These are phyloP conservation scores for Aspergillus sp. DNA, from an alignment of 2,329 filamentous ascomycete genomes.

Conservation along the genomic window DNA sequence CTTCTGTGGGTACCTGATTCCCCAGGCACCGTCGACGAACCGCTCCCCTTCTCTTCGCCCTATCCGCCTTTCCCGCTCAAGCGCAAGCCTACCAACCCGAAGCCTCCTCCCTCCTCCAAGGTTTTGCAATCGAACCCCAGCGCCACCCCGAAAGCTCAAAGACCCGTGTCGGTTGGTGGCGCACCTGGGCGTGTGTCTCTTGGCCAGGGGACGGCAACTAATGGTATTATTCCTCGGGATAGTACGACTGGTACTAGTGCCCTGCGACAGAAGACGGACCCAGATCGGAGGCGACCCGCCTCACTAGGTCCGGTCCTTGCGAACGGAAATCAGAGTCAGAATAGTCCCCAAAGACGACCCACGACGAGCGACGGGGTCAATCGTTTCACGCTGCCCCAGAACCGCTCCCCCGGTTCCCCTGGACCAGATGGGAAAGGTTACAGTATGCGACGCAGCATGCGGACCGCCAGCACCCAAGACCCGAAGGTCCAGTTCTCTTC, in stretches of 20 bases:
- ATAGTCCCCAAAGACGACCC: slow-evolving; percentile 33
- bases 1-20: slow-evolving; percentile 12
- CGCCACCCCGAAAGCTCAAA: slow-evolving; percentile 6
- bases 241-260: slow-evolving; percentile 3
- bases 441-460: slow-evolving; percentile 67
- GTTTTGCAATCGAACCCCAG: neutral
- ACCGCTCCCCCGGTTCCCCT: slow-evolving; percentile 12
- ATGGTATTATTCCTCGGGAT: slow-evolving; percentile 1
- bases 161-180: slow-evolving; percentile 11
- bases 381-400: slow-evolving; percentile 21
- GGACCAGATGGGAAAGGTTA: slow-evolving; percentile 34
- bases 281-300: slow-evolving; percentile 12
- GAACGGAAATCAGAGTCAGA: slow-evolving; percentile 3
- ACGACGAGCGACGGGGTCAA: slow-evolving; percentile 58
- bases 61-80: slow-evolving; percentile 12
- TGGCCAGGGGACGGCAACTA: slow-evolving; percentile 5
- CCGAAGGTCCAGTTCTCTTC: slow-evolving; percentile 31
- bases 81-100: neutral
- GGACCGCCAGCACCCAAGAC: slow-evolving; percentile 37
- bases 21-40: slow-evolving; percentile 9
- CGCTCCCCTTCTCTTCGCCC: slow-evolving; percentile 10
- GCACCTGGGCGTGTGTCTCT: slow-evolving; percentile 5
- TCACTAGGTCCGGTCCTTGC: slow-evolving; percentile 17
- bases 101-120: neutral
- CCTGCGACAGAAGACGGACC: neutral